phyloP scores from a whole-genome alignment of 2,329 filamentous ascomycete genomes.

The Akanthomyces lecanii region DNA sequence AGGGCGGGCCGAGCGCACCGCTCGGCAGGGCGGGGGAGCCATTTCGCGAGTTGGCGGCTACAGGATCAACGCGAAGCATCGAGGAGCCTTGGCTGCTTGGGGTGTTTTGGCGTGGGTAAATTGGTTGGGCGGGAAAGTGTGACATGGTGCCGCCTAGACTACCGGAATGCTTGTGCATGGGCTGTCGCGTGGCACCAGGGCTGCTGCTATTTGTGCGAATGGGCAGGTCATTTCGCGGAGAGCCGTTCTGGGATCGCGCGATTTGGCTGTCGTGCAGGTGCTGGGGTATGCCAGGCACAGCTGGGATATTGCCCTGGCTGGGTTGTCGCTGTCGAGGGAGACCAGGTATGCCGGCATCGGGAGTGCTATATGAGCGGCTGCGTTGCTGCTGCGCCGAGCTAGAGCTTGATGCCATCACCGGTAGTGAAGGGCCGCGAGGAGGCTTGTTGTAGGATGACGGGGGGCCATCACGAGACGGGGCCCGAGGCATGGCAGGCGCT shows the following conservation, averaged over 20 bases:
- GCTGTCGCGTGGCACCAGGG: conserved; percentile 62
- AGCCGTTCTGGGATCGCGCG: conserved; percentile 76
- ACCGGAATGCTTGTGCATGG: conserved; percentile 45
- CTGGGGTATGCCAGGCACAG: conserved; percentile 71
- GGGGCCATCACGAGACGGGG: conserved; percentile 72
- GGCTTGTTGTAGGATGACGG: conserved; percentile 64
- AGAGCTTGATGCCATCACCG: conserved; percentile 59
- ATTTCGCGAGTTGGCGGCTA: conserved; percentile 37
- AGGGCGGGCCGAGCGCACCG: conserved; percentile 25
- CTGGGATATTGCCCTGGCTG: conserved; percentile 56
- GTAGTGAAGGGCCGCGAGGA: conserved; percentile 73
- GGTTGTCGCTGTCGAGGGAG: conserved; percentile 53
- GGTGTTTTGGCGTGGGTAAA: conserved; percentile 47
- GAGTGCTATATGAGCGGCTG: conserved; percentile 88
- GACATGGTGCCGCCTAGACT: conserved; percentile 50
- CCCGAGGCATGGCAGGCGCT: conserved; percentile 78
- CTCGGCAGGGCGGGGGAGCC: conserved; percentile 45
- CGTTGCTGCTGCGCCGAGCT: conserved; percentile 62
- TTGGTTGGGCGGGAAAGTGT: conserved; percentile 53
- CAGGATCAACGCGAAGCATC: conserved; percentile 37
- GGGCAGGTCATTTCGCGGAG: conserved; percentile 66
- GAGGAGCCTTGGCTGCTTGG: conserved; percentile 33
- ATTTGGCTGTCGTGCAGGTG: conserved; percentile 63
- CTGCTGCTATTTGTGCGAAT: conserved; percentile 67
- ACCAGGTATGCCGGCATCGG: conserved; percentile 76